Evolutionary conservation across 2,329 filamentous ascomycete genomes (phyloP), one percentile per base, ranked within the genome.

Genomic region (Diaporthe nobilis): DNA sequence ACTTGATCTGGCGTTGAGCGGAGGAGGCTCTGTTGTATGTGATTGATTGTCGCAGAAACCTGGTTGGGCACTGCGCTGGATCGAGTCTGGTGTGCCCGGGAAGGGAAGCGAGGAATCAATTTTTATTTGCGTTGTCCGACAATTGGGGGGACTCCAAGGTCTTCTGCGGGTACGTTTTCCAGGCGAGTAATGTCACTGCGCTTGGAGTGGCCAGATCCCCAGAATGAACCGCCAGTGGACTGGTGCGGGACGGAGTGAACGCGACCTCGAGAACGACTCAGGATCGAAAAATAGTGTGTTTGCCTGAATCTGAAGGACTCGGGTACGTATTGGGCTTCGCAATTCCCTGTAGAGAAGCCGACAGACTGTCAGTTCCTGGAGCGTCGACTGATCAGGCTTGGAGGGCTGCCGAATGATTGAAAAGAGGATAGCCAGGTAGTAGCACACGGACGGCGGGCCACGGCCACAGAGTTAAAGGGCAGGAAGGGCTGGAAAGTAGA

Each of bases 1-100:
- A 90, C 90, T 91, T 86, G 87, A 91, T 91, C 88, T 90, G 89
- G 90, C 85, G 86, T 86, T 86, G 86, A 86, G 86, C 86, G 88
- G 86, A 87, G 68, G 86, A 87, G 85, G 83, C 81, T 82, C 81
- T 83, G 80, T 82, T 81, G 85, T 82, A 83, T 82, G 80, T 82
- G 82, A 84, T 28, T 70, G 65, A 42, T 85, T 85, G 87, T 89
- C 85, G 87, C 87, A 87, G 86, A 88, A 87, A 87, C 87, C 86
- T 88, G 88, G 88, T 88, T 88, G 86, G 87, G 85, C 81, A 81
- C 81, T 84, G 84, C 70, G 83, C 85, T 87, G 83, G 83, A 86
- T 87, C 81, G 85, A 87, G 86, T 85, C 84, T 87, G 86, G 86
- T 85, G 83, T 83, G 81, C 81, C 80, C 81, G 77, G 81, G 82